These are phyloP conservation scores for Camelina neglecta DNA, from an alignment of 345 rosid genomes.

Conservation along the genomic window DNA sequence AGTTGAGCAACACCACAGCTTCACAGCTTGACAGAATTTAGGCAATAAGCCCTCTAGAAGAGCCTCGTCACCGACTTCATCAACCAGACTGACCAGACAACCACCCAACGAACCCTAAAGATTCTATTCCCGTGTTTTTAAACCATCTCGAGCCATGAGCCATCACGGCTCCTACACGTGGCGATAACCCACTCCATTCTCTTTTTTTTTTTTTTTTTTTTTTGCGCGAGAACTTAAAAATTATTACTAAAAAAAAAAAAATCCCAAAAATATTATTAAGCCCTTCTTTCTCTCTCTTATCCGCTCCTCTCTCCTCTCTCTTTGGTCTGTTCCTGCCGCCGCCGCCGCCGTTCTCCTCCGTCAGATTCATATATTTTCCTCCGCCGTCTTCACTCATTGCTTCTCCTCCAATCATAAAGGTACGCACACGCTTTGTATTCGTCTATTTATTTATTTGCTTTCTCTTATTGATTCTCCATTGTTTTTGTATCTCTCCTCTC, in stretches of 20 bases:
- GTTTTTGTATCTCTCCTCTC: conserved; percentile 5
- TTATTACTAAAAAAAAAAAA: neutral
- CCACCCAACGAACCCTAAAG: conserved; percentile 23
- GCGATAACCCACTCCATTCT: conserved; percentile 1
- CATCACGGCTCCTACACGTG: conserved; percentile 38
- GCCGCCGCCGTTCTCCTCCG: conserved; percentile 46
- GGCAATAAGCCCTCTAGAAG: neutral
- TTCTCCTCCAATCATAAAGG: conserved; percentile 11
- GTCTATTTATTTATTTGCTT: neutral
- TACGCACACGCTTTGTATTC: neutral
- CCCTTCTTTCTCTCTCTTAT: conserved; percentile 45
- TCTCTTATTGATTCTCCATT: neutral
- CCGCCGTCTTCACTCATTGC: conserved; percentile 26
- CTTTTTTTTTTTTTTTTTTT: no score
- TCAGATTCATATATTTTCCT: conserved; percentile 27
- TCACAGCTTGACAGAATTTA: neutral
- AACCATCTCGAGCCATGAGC: conserved; percentile 41
- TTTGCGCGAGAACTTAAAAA: conserved; percentile 1
- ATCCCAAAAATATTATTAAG: conserved; percentile 5
- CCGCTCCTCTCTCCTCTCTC: conserved; percentile 42
- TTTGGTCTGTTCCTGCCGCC: conserved; percentile 41
- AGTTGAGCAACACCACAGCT: conserved; percentile 21
- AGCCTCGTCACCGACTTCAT: conserved; percentile 27
- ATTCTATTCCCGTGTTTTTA: conserved; percentile 15
- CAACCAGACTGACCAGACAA: neutral